Base-by-base conservation (phyloP, 768 basidiomycete genomes). In the Lactarius indigo region DNA sequence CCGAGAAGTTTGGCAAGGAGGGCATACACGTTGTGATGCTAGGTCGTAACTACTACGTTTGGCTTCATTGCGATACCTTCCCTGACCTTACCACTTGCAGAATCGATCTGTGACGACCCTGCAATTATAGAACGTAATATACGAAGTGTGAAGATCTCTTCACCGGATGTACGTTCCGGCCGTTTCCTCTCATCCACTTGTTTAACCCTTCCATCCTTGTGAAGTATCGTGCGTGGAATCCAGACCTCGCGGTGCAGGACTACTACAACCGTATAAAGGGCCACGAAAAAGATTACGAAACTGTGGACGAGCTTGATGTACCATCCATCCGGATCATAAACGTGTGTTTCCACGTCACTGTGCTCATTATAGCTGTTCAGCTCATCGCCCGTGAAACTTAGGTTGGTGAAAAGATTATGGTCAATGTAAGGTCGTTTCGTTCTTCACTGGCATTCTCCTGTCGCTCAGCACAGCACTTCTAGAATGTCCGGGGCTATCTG, bases 331-430 rank as follows among this genome's bases (percentile, higher is more conserved):
- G 62, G 61, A 63, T 65, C 50, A 65, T 74, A 35, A 74, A 35
- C n/a, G 57, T 59, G 54, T 15, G 62, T 47, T 44, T 6, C 26
- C 5, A 23, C 18, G 12, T 15, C 28, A 1, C 28, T 35, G 39
- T 64, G 35, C 20, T 64, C 57, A 28, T 18, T 33, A n/a, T 37
- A 8, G n/a, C 50, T 39, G 10, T 28, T 42, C 47, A 39, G 52
- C 62, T 63, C 52, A 57, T 30, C 37, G 47, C 52, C 26, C 35
- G 30, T 52, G 13, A 35, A 42, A 44, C 33, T 18, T 66, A 92
- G 91, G 91, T 98, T 23, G 95, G 96, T 60, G 96, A 98, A 79
- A 91, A 92, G 76, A 96, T 98, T 65, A 90, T 92, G 81, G 87
- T 98, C 64, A 98, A 99, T 73, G 92, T 92, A 70, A 73, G 88